Evolutionary conservation across 768 basidiomycete species (phyloP).

Genomic region (Mrakia blollopis): DNA sequence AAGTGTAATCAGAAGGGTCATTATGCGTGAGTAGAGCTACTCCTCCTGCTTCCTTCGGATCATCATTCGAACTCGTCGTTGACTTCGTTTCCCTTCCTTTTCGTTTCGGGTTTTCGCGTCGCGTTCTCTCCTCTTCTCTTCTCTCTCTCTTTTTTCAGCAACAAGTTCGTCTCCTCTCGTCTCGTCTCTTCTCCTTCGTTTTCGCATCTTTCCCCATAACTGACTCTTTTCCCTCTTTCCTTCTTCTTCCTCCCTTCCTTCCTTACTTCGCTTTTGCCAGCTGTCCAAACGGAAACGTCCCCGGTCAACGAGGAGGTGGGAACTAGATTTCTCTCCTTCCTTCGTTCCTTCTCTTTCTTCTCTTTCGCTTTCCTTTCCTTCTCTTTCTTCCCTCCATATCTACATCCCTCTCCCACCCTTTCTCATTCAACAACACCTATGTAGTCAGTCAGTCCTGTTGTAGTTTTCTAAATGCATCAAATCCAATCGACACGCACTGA

Average conservation of each 20-base stretch:
- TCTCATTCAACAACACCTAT: not conserved
- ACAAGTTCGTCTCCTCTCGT: not conserved
- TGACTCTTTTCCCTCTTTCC: not conserved
- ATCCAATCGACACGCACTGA: too few relatives aligned
- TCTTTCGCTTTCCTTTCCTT: not conserved
- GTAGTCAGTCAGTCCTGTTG: not conserved
- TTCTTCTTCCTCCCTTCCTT: too few relatives aligned
- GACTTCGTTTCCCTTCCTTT: not conserved
- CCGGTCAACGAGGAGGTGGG: slow-evolving; percentile 77
- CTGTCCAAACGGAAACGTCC: slow-evolving; percentile 59
- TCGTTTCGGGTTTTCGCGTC: not conserved
- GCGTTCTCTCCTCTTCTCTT: not conserved
- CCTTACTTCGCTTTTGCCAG: not conserved
- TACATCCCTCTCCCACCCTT: not conserved
- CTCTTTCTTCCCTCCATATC: not conserved
- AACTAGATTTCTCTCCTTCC: not conserved
- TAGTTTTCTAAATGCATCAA: not conserved
- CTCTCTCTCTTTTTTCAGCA: not conserved
- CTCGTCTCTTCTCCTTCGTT: not conserved
- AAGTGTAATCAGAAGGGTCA: slow-evolving; percentile 35
- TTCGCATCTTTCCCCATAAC: not conserved
- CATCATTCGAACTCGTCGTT: slow-evolving; percentile 28
- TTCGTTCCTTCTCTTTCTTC: not conserved
- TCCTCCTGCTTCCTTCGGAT: not conserved
- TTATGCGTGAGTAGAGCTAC: slow-evolving; percentile 24